phyloP scores from a whole-genome alignment of 495 filamentous ascomycete species.

The Penicillium pancosmium region DNA sequence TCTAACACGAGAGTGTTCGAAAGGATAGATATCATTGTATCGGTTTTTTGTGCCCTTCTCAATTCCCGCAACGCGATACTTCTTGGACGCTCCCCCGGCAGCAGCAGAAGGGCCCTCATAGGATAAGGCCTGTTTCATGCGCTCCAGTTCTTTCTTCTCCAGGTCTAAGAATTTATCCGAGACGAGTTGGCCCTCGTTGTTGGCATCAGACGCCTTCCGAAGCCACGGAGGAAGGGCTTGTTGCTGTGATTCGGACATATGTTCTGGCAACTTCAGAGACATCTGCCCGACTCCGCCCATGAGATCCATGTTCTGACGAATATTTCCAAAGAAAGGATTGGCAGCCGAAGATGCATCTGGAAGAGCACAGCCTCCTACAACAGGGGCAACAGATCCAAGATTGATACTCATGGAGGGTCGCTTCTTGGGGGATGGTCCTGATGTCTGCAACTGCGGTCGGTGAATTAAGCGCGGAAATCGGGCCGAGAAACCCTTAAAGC shows the following conservation, averaged over 20 bases:
- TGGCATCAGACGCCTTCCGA: conserved; percentile 60
- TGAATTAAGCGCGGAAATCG: conserved; percentile 50
- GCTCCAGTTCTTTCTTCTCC: conserved; percentile 80
- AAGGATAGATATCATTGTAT: conserved; percentile 97
- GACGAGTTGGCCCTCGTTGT: conserved; percentile 75
- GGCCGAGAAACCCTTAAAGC: conserved; percentile 52
- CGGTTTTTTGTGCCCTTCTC: conserved; percentile 94
- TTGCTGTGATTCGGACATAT: conserved; percentile 46
- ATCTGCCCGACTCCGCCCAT: conserved; percentile 93
- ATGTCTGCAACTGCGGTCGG: conserved; percentile 26
- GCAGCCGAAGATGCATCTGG: conserved; percentile 66
- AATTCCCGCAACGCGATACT: conserved; percentile 76
- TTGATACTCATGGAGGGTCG: conserved; percentile 50
- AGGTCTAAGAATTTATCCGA: conserved; percentile 83
- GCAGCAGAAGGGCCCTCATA: conserved; percentile 58
- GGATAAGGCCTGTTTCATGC: conserved; percentile 89
- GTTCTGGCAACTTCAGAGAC: conserved; percentile 68
- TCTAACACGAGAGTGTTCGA: conserved; percentile 88
- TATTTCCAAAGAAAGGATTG: conserved; percentile 95
- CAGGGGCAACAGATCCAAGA: conserved; percentile 64
- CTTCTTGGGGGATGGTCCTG: conserved; percentile 40
- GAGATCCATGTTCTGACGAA: conserved; percentile 95
- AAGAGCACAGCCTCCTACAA: conserved; percentile 85
- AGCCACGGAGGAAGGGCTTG: conserved; percentile 75
- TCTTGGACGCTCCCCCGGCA: conserved; percentile 29